Conservation (phyloP, 2,329 filamentous ascomycete genomes). For the Fusarium papillatum region DNA sequence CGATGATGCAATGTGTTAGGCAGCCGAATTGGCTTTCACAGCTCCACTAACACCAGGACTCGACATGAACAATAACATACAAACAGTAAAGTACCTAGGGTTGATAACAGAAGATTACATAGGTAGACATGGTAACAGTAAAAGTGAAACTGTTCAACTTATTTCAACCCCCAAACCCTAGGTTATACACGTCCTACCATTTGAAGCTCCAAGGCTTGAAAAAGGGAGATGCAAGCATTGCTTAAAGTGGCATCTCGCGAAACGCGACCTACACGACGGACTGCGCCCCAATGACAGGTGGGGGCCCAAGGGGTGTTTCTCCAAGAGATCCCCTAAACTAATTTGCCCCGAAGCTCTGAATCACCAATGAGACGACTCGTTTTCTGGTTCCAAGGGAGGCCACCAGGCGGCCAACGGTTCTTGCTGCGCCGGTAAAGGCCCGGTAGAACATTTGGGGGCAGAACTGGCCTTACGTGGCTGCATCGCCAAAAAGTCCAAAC, state of each 20-base stretch:
- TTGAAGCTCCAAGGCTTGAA: background rate
- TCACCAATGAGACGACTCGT: conserved; percentile 32
- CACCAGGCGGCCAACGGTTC: conserved; percentile 32
- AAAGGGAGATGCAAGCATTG: background rate
- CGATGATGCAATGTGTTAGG: background rate
- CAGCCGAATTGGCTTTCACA: background rate
- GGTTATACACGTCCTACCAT: background rate
- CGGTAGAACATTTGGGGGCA: conserved; percentile 28
- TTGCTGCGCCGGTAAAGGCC: conserved; percentile 34
- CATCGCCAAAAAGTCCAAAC: conserved; percentile 39
- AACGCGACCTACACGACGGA: conserved; percentile 15
- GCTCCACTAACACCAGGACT: background rate
- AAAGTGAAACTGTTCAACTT: background rate
- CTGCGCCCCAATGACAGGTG: conserved; percentile 39
- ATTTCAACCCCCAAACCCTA: background rate
- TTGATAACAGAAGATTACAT: background rate
- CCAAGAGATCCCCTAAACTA: conserved; percentile 15
- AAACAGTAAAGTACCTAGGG: background rate
- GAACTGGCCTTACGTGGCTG: conserved; percentile 42
- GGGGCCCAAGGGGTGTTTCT: conserved; percentile 25
- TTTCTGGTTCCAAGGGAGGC: conserved; percentile 21
- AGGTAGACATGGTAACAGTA: background rate
- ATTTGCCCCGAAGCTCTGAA: conserved; percentile 14
- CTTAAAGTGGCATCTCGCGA: conserved; percentile 11
- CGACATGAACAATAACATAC: background rate